These are phyloP conservation scores for Podospora didyma DNA, from an alignment of 495 filamentous ascomycete species.

Conservation along the genomic window DNA sequence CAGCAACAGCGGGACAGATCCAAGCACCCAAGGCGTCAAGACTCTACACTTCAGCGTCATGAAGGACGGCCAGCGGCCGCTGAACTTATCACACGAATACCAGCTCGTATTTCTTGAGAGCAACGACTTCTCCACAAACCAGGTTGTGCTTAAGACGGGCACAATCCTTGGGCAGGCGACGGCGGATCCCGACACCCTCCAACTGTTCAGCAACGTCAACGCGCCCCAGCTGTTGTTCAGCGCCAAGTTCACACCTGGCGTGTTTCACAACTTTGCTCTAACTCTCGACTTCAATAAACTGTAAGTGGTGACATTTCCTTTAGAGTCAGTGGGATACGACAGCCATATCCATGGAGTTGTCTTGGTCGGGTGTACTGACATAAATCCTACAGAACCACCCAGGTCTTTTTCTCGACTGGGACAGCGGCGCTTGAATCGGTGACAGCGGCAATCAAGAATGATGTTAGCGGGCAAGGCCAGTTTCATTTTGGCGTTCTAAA, in stretches of 20 bases:
- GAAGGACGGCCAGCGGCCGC: conserved; percentile 35
- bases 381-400: conserved; percentile 26
- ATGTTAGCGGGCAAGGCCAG: conserved; percentile 42
- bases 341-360: too few species aligned
- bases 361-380: too few species aligned
- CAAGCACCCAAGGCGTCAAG: conserved; percentile 39
- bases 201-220: conserved; percentile 38
- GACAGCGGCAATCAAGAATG: conserved; percentile 31
- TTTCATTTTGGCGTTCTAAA: conserved; percentile 47
- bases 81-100: conserved; percentile 48
- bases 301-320: conserved; percentile 15
- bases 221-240: conserved; percentile 35
- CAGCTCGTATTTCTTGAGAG: conserved; percentile 47
- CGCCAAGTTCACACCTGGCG: conserved; percentile 28
- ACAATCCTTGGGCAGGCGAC: conserved; percentile 32
- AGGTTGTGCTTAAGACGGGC: conserved; percentile 47
- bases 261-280: conserved; percentile 48
- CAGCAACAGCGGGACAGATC: conserved; percentile 41
- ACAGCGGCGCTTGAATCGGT: conserved; percentile 27
- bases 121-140: conserved; percentile 44
- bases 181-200: conserved; percentile 32
- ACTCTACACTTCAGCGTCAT: conserved; percentile 47
- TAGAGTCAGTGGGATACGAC: background rate
- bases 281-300: conserved; percentile 38
- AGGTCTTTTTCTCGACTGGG: conserved; percentile 37